These are phyloP conservation scores for Ceratocystis ficicola DNA, from an alignment of 2,329 filamentous ascomycete genomes.

Conservation along the genomic window DNA sequence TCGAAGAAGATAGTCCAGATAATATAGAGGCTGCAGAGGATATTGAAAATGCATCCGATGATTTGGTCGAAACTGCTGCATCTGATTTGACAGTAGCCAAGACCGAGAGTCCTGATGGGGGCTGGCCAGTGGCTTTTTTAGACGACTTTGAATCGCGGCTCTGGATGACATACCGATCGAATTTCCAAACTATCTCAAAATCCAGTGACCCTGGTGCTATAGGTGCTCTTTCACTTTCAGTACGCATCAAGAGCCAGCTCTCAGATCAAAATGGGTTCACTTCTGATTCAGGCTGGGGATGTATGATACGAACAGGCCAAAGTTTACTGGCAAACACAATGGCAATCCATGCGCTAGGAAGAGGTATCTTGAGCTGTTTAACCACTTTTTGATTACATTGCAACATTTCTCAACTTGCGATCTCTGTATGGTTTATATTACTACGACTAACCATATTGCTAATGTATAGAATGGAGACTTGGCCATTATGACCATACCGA, in stretches of 20 bases:
- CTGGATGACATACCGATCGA: constrained; percentile 93
- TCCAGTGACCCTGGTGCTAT: constrained; percentile 61
- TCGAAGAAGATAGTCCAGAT: neutral
- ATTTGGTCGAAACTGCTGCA: constrained; percentile 40
- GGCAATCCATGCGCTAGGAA: constrained; percentile 57
- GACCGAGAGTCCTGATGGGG: constrained; percentile 32
- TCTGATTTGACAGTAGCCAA: constrained; percentile 36
- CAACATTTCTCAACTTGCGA: too few relatives aligned
- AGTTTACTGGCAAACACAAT: constrained; percentile 82
- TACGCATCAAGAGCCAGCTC: constrained; percentile 70
- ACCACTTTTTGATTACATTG: too few relatives aligned
- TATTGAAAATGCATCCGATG: constrained; percentile 33
- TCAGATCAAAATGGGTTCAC: constrained; percentile 72
- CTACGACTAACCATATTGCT: neutral
- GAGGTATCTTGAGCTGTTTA: constrained; percentile 42
- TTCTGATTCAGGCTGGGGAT: constrained; percentile 93
- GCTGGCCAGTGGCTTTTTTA: constrained; percentile 77
- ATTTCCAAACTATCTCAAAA: constrained; percentile 70
- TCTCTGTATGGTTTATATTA: neutral
- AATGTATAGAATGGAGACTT: constrained; percentile 57
- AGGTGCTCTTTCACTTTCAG: constrained; percentile 64
- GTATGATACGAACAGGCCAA: constrained; percentile 96
- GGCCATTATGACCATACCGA: constrained; percentile 48
- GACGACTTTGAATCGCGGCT: constrained; percentile 86
- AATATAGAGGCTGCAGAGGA: constrained; percentile 30